Base-by-base conservation (phyloP, 2,329 filamentous ascomycete species). In the Madurella fahalii region DNA sequence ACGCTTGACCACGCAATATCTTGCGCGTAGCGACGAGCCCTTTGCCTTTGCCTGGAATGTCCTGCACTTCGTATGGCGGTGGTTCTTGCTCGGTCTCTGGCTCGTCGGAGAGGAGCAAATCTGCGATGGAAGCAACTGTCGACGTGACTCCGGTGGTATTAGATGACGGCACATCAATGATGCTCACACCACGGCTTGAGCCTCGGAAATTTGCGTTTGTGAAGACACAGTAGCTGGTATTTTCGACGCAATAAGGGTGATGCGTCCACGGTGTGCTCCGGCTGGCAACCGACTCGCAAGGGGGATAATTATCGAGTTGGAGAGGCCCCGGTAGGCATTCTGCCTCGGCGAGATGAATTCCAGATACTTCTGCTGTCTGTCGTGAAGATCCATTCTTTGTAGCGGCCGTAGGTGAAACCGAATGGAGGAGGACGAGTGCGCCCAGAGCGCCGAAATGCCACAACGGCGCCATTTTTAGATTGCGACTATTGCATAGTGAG, bases 11-110 rank as follows among this genome's bases (percentile, higher is more conserved):
- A 17, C 62, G 61, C 7, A 20, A 52, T 41, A 73, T 69, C 17
- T 54, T 61, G 25, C 64, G 61, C n/a, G 59, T 63, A 2, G 69
- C 71, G 13, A 72, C 47, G 4, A 69, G 59, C 11, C 71, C 71
- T n/a, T 67, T 59, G 0, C 69, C 70, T 43, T 69, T 71, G 0
- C 64, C 65, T 1, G 64, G 61, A 1, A 69, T 61, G 4, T 68
- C 62, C 13, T 54, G 45, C 39, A 71, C 46, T 32, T 64, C 61
- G 57, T 68, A 72, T 0, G 65, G 62, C 11, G 52, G 63, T 13
- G 47, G 58, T 53, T 25, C 54, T 50, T 42, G 16, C n/a, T 43
- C 9, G 41, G 18, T 18, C 30, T 25, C 12, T n/a, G 39, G 30
- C 34, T 31, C 9, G 13, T 30, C 42, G 16, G 37, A 37, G 9